These are phyloP conservation scores for Datura wrightii DNA, from an alignment of 257 asterid genomes.

Conservation along the genomic window DNA sequence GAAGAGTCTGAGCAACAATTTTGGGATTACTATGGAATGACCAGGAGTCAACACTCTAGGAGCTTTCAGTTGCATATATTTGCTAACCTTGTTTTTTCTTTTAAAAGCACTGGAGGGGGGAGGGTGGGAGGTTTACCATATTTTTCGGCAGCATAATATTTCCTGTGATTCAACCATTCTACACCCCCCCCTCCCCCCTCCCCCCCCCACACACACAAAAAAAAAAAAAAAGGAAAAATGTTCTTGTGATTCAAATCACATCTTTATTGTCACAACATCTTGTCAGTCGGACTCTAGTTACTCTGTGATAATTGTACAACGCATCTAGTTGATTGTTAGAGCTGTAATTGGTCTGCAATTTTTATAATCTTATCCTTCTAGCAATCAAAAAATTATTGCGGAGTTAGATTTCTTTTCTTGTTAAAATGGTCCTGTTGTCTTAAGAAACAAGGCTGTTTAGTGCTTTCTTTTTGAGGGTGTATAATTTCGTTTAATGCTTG, in stretches of 20 bases:
- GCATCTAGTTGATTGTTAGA: neutral
- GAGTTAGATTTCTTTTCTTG: neutral
- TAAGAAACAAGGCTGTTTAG: neutral
- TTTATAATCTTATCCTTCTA: neutral
- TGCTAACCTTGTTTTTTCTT: neutral
- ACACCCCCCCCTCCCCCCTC: too few species aligned
- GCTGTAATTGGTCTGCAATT: conserved; percentile 3
- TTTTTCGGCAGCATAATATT: neutral
- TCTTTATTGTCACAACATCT: neutral
- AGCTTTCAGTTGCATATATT: neutral
- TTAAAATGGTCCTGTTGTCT: neutral
- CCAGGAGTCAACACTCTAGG: conserved; percentile 1
- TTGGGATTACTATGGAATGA: neutral
- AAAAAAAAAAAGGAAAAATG: neutral
- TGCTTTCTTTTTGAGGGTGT: neutral
- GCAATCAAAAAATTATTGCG: neutral
- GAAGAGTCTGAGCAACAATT: too few species aligned
- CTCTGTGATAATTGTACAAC: neutral
- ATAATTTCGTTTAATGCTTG: conserved; percentile 6
- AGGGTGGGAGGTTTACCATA: neutral
- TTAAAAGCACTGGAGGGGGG: neutral
- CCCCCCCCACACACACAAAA: too few species aligned
- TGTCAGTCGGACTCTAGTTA: neutral
- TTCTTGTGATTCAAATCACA: conserved; percentile 2
- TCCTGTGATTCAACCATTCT: neutral